Evolutionary conservation across 768 basidiomycete species (phyloP), one percentile per base, ranked within the genome.

Genomic region (Albatrellus ellisii): DNA sequence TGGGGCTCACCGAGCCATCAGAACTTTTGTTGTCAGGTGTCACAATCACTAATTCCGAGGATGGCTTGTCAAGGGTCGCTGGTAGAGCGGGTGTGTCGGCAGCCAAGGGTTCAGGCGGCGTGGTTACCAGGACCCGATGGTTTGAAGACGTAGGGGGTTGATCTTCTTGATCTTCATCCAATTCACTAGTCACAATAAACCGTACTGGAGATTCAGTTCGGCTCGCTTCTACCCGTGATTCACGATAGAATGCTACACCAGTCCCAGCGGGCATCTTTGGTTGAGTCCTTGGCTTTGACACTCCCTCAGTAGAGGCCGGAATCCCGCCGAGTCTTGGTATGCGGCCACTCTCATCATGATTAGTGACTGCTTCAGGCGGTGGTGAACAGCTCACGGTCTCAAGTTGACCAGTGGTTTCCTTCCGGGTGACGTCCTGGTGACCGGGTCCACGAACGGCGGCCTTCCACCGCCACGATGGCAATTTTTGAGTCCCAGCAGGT

Each of bases 131-230:
- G 12, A 41, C 27, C 21, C 18, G 39, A 12, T 44, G 45, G 28
- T 52, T 42, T 4, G 29, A 22, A 6, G 43, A 29, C 33, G 31
- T 26, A 27, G 50, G 27, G 12, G 18, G 25, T 26, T 32, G 21
- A 17, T 34, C 26, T 17, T 9, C 26, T n/a, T 42, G 34, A 26
- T 25, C 34, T 11, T 51, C 54, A 31, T 86, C 84, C 41, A 89
- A 54, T 58, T 89, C 87, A 53, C 85, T 88, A 42, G 64, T 72
- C 34, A 89, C 81, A 36, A 77, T 83, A 62, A 90, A 90, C 47
- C 72, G 77, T 44, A 87, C 80, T 8, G 65, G 48, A 12, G 66
- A 55, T 42, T 67, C 70, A 4, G 66, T 50, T 50, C 75, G 70
- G 27, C 62, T 61, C 43, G 59, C 57, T 42, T 76, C 72, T 27